phyloP scores from a whole-genome alignment of 2,329 filamentous ascomycete genomes.

The Phaeosphaeria sp. region DNA sequence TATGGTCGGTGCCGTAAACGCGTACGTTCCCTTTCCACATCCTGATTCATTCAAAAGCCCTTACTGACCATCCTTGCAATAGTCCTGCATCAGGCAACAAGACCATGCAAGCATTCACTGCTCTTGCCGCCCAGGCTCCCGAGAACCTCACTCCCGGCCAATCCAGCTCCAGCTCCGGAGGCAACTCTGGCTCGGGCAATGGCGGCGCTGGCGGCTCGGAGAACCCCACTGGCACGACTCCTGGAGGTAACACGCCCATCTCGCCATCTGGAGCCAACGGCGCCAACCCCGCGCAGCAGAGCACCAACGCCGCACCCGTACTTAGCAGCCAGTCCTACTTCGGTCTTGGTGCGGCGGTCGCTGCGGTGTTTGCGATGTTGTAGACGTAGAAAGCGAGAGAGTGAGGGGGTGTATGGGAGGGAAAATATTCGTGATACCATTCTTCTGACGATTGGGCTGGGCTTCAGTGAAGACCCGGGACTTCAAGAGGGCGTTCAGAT shows the following conservation, averaged over 20 bases:
- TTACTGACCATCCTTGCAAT: slow-evolving; percentile 26
- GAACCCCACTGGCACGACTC: slow-evolving; percentile 8
- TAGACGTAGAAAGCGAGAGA: too few species aligned
- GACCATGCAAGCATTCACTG: slow-evolving; percentile 43
- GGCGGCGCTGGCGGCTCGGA: slow-evolving; percentile 11
- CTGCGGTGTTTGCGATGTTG: slow-evolving; percentile 35
- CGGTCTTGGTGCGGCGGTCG: slow-evolving; percentile 31
- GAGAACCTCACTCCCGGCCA: slow-evolving; percentile 53
- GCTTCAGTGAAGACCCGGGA: slow-evolving; percentile 11
- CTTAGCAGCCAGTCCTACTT: slow-evolving; percentile 32
- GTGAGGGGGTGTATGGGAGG: background rate
- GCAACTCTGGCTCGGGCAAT: slow-evolving; percentile 21
- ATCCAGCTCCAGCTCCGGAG: slow-evolving; percentile 1
- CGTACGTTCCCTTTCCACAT: slow-evolving; percentile 61
- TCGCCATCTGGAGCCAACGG: slow-evolving; percentile 20
- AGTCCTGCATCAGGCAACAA: slow-evolving; percentile 45
- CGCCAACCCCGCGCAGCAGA: slow-evolving; percentile 31
- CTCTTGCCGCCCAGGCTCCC: slow-evolving; percentile 48
- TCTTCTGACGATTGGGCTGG: slow-evolving; percentile 17
- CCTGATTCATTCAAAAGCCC: background rate
- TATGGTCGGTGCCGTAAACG: slow-evolving; percentile 80
- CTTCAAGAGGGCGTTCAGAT: slow-evolving; percentile 1
- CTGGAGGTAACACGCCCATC: slow-evolving; percentile 8
- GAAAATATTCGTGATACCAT: slow-evolving; percentile 8
- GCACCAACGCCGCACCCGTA: slow-evolving; percentile 33